Percentiles rank a stretch among this genome's conserved stretches.
Conservation (phyloP, 1,284 basidiomycete species). For the Ceratobasidium sp. region DNA sequence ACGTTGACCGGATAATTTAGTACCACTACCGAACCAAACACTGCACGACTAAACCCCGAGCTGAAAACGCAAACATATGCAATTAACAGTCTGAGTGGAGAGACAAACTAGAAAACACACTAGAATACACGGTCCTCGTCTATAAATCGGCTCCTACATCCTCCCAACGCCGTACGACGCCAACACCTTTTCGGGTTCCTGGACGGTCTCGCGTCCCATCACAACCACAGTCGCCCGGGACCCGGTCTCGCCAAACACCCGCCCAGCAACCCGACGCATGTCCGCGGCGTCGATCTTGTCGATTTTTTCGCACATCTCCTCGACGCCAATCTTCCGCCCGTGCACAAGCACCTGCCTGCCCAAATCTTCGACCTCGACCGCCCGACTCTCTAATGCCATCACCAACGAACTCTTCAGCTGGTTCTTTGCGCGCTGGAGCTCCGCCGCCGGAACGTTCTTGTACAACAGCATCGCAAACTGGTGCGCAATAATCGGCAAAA, state of each 20-base stretch:
- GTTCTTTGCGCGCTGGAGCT: conserved; percentile 92
- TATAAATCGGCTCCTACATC: conserved; percentile 55
- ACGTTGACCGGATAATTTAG: background rate
- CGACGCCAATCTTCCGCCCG: conserved; percentile 84
- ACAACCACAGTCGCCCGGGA: conserved; percentile 75
- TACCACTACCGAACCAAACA: background rate
- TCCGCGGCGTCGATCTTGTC: conserved; percentile 82
- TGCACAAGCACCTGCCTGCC: conserved; percentile 92
- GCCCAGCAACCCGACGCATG: conserved; percentile 77
- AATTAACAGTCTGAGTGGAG: conserved; percentile 13
- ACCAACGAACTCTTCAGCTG: conserved; percentile 94
- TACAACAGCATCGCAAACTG: conserved; percentile 83
- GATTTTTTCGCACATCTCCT: conserved; percentile 93
- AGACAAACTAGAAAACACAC: background rate
- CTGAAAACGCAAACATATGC: background rate
- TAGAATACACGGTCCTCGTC: conserved; percentile 7
- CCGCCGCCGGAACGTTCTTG: conserved; percentile 70
- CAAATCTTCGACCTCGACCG: conserved; percentile 91
- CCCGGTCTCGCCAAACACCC: conserved; percentile 72
- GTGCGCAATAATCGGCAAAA: conserved; percentile 87
- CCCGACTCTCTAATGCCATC: conserved; percentile 94
- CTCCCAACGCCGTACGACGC: conserved; percentile 73
- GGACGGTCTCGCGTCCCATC: conserved; percentile 79
- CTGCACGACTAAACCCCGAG: background rate
- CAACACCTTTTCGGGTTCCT: conserved; percentile 70